Evolutionary conservation across 768 basidiomycete species (phyloP), one percentile per base, ranked within the genome.

Genomic region (Suillus bovinus): DNA sequence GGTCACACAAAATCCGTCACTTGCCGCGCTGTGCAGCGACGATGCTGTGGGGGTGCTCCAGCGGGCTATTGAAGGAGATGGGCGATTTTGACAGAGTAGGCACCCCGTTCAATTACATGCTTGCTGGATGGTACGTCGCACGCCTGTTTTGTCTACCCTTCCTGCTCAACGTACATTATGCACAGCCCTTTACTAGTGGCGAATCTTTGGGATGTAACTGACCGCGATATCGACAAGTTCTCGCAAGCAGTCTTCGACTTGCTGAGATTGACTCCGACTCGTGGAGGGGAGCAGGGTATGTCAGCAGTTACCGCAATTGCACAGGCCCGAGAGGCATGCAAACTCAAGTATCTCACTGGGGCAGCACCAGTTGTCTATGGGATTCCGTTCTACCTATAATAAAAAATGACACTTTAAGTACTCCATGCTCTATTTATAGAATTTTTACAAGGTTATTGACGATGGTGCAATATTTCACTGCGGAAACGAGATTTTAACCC

Each of bases 31-130:
- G 97, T 71, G 96, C 97, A 8, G 89, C 90, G 16, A 91, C 92
- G 1, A 95, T 99, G 93, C 83, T 99, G 4, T 99, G 96, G 97
- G 97, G 97, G 1, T 99, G 97, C 79, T 99, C 97, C 0, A 98
- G 96, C 0, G 97, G 96, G 11, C 77, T 84, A 1, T 74, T 99
- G 64, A 82, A 84, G 60, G 93, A 96, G 54, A 93, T 93, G 86
- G 97, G 97, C 4, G 94, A 97, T 66, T 96, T 95, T 69, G 97
- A 99, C 70, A 82, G 93, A 11, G 83, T 85, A 16, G 97, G 97
- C 22, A 98, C 94, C 16, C 94, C 97, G 0, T 88, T 92, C 73
- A 89, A 94, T 67, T 99, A 99, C 73, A 93, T 98, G 91, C 72
- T 98, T n/a, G 93, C 90, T 46, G 97, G 96, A 70, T 96, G 96